These are phyloP conservation scores for Aspergillus brunneoviolaceus DNA, from an alignment of 2,329 filamentous ascomycete species.

Conservation along the genomic window DNA sequence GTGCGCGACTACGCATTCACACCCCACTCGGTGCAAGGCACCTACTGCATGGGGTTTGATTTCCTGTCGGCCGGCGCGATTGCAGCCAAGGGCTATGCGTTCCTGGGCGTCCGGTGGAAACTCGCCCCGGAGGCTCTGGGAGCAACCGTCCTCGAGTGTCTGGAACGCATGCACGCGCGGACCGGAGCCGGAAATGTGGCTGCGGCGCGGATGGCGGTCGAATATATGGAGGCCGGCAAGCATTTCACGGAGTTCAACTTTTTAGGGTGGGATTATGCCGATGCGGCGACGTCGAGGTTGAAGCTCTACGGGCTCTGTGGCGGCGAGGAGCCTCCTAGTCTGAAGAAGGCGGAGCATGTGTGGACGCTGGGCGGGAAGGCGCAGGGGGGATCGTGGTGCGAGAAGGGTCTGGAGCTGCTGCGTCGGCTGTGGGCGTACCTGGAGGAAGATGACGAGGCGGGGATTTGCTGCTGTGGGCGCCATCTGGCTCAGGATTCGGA, in stretches of 20 bases:
- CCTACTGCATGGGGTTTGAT: not conserved
- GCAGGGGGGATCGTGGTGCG: not conserved
- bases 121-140: not conserved
- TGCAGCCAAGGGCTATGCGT: not conserved
- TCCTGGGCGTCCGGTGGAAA: not conserved
- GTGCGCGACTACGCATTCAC: not conserved
- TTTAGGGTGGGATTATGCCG: constrained; percentile 3
- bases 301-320: constrained; percentile 1
- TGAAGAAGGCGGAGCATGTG: not conserved
- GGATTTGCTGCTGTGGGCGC: too few relatives aligned
- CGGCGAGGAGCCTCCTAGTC: not conserved
- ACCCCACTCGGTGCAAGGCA: not conserved
- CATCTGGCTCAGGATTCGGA: too few relatives aligned
- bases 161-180: not conserved
- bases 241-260: constrained; percentile 5
- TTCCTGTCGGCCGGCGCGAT: not conserved
- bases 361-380: constrained; percentile 1
- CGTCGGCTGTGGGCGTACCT: constrained; percentile 1
- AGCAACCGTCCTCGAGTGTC: not conserved
- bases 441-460: not conserved
- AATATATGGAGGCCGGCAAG: not conserved
- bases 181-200: not conserved
- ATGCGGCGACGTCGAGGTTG: not conserved
- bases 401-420: not conserved
- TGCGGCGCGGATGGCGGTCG: not conserved